Evolutionary conservation across 495 filamentous ascomycete species (phyloP).

Genomic region (Penicillium coprophilum): DNA sequence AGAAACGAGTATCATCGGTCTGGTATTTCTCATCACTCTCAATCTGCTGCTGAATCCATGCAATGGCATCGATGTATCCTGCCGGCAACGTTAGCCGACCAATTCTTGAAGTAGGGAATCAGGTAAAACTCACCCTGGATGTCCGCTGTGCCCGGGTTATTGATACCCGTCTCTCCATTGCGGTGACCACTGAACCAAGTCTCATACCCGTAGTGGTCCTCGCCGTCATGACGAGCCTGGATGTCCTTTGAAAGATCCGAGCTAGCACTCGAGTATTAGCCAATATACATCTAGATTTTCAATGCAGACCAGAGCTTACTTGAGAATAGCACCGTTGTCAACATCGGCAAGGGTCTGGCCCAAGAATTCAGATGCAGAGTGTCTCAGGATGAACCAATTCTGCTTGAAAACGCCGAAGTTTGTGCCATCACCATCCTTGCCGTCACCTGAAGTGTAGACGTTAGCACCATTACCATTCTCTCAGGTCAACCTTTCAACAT

Average conservation of each 20-base stretch:
- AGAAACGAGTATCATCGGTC: conserved; percentile 30
- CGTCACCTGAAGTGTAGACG: conserved; percentile 23
- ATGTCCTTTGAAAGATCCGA: conserved; percentile 27
- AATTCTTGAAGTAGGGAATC: neutral
- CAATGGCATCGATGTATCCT: conserved; percentile 28
- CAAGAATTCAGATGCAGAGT: conserved; percentile 28
- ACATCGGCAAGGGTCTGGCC: conserved; percentile 21
- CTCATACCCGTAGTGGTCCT: conserved; percentile 28
- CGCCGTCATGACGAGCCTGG: conserved; percentile 28
- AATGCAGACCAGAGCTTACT: conserved; percentile 17
- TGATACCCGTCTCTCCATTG: conserved; percentile 25
- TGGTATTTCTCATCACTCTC: conserved; percentile 25
- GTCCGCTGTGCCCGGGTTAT: conserved; percentile 24
- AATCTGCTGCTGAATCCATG: conserved; percentile 33
- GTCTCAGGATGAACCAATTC: conserved; percentile 41
- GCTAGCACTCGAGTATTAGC: conserved; percentile 11
- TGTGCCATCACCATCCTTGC: conserved; percentile 30
- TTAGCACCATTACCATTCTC: conserved; percentile 1
- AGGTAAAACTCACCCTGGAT: conserved; percentile 22
- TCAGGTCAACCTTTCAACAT: conserved; percentile 1
- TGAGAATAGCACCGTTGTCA: conserved; percentile 26
- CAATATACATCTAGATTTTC: neutral
- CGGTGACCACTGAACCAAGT: conserved; percentile 32
- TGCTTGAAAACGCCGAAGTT: conserved; percentile 42
- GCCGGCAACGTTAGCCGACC: neutral